These are phyloP conservation scores for Corymbia citriodora DNA, from an alignment of 441 rosid genomes.

Conservation along the genomic window DNA sequence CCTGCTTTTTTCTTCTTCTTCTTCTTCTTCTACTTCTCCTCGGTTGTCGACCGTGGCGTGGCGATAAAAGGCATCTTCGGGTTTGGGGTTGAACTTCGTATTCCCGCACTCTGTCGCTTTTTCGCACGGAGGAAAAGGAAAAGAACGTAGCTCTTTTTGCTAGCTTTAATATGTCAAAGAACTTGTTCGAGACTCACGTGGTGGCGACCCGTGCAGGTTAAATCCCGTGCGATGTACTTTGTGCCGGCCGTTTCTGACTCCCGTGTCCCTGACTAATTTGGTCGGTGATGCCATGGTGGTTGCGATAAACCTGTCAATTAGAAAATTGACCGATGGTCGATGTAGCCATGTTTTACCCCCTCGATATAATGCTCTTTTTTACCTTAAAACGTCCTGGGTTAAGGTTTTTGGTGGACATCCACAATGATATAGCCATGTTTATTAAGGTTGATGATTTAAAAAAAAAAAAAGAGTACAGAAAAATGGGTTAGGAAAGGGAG, in stretches of 20 bases:
- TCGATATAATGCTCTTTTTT: neutral
- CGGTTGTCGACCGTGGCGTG: neutral
- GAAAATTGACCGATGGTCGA: neutral
- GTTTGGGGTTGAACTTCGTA: neutral
- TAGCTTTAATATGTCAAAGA: neutral
- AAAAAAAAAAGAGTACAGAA: neutral
- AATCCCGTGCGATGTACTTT: neutral
- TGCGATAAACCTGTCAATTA: accelerated
- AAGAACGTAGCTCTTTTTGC: neutral
- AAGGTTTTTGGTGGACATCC: neutral
- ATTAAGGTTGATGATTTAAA: neutral
- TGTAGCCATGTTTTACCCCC: neutral
- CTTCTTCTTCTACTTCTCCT: neutral
- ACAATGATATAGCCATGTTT: neutral
- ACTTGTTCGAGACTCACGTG: neutral
- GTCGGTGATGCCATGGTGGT: accelerated
- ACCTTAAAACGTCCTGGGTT: neutral
- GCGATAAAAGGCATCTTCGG: neutral
- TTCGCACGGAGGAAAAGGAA: neutral
- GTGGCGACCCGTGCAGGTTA: neutral
- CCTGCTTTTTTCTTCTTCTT: neutral
- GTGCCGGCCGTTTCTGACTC: accelerated
- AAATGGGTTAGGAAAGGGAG: neutral
- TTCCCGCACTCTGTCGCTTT: neutral
- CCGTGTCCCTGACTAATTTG: accelerated